Evolutionary conservation across 768 basidiomycete species (phyloP).

Genomic region (Kwoniella newhampshirensis): DNA sequence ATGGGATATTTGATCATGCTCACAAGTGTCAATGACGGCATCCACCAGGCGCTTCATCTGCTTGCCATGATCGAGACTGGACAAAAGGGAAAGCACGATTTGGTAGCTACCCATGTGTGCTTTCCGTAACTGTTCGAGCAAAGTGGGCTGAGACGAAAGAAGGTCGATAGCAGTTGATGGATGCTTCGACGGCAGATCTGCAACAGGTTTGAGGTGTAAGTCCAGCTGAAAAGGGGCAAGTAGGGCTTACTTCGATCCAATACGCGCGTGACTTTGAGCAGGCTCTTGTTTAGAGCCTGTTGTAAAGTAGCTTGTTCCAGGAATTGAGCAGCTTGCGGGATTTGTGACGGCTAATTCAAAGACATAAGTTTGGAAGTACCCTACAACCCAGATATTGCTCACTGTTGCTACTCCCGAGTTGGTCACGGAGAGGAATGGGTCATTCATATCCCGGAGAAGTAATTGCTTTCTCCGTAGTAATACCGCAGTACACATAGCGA

Average conservation of each 20-base stretch:
- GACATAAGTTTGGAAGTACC: background rate
- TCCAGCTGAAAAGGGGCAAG: background rate
- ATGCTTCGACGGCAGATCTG: slow-evolving; percentile 66
- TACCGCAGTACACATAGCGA: slow-evolving; percentile 93
- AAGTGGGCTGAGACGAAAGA: slow-evolving; percentile 71
- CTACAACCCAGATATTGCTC: slow-evolving; percentile 6
- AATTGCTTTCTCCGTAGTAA: slow-evolving; percentile 78
- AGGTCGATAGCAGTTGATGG: slow-evolving; percentile 80
- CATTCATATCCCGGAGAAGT: slow-evolving; percentile 64
- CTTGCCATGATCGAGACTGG: slow-evolving; percentile 84
- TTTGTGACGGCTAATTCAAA: slow-evolving; percentile 26
- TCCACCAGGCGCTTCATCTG: slow-evolving; percentile 88
- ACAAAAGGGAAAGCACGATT: slow-evolving; percentile 82
- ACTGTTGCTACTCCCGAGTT: slow-evolving; percentile 49
- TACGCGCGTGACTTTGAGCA: slow-evolving; percentile 53
- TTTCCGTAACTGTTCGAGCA: slow-evolving; percentile 83
- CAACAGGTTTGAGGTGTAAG: slow-evolving; percentile 4
- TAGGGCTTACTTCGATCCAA: slow-evolving; percentile 44
- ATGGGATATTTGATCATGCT: slow-evolving; percentile 25
- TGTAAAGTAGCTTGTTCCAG: slow-evolving; percentile 52
- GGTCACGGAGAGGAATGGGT: slow-evolving; percentile 66
- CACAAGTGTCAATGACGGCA: slow-evolving; percentile 76
- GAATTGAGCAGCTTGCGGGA: slow-evolving; percentile 46
- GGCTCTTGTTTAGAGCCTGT: slow-evolving; percentile 50
- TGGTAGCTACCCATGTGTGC: slow-evolving; percentile 92